Conservation (phyloP, 208 protist genomes). For the Trypanosoma avium region DNA sequence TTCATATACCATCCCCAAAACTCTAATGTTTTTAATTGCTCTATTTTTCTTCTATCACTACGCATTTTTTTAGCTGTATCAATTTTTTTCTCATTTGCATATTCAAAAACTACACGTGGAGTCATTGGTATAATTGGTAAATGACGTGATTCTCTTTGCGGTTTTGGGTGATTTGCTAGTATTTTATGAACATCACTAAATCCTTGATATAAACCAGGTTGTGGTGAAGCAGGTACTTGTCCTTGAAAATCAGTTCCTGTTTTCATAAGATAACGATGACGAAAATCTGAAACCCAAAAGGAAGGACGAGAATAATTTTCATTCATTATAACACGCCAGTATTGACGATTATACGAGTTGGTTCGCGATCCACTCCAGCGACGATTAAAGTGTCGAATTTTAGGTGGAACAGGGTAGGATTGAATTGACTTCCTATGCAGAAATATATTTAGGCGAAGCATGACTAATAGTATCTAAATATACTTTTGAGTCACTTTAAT, state of each 20-base stretch:
- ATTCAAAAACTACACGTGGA: constrained; percentile 87
- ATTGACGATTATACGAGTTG: constrained; percentile 83
- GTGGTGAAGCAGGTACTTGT: constrained; percentile 76
- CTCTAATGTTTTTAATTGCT: constrained; percentile 75
- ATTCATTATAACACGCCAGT: constrained; percentile 81
- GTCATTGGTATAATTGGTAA: constrained; percentile 91
- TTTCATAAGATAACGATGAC: constrained; percentile 80
- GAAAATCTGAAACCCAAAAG: constrained; percentile 92
- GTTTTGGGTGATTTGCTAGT: constrained; percentile 86
- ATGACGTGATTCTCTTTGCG: constrained; percentile 86
- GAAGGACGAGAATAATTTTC: constrained; percentile 80
- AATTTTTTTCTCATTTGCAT: constrained; percentile 81
- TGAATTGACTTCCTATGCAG: constrained; percentile 67
- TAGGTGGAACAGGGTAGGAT: constrained; percentile 79
- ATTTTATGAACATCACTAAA: constrained; percentile 88
- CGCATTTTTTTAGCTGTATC: constrained; percentile 81
- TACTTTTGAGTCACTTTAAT: not conserved
- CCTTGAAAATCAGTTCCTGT: constrained; percentile 88
- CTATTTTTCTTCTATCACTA: constrained; percentile 63
- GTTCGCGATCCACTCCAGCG: constrained; percentile 81
- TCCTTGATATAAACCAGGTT: constrained; percentile 86
- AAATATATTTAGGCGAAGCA: constrained; percentile 47
- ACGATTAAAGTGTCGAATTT: constrained; percentile 60
- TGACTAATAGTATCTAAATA: constrained; percentile 13
- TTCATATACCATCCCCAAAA: constrained; percentile 93